A percentile compares a stretch with the other conserved stretches of the same genome.
These are phyloP conservation scores for Hypholoma sublateritium DNA, from an alignment of 768 basidiomycete genomes.

Conservation along the genomic window DNA sequence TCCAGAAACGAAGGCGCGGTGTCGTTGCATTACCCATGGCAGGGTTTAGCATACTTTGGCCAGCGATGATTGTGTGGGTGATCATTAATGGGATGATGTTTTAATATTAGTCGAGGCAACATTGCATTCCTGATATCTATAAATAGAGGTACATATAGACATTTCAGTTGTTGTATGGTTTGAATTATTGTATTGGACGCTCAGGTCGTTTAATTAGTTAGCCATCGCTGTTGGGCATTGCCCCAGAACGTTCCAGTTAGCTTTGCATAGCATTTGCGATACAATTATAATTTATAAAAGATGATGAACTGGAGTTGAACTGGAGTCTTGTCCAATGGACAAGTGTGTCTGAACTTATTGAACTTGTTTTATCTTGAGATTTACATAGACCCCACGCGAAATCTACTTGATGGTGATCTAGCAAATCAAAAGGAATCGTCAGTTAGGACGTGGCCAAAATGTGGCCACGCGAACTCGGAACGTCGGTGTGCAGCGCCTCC, in stretches of 20 bases:
- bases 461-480: neutral
- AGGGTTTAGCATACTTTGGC: conserved; percentile 36
- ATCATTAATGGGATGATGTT: conserved; percentile 38
- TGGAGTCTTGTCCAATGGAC: too few species aligned
- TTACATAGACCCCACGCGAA: too few species aligned
- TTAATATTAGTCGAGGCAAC: conserved; percentile 3
- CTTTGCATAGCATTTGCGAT: too few species aligned
- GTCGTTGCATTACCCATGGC: conserved; percentile 27
- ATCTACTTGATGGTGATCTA: neutral
- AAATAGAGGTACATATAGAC: neutral
- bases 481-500: neutral
- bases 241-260: too few species aligned
- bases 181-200: neutral
- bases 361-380: too few species aligned
- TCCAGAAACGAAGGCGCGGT: conserved; percentile 9
- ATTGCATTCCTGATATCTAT: neutral
- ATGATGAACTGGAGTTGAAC: too few species aligned
- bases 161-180: neutral
- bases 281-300: too few species aligned
- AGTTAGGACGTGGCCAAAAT: neutral
- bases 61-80: conserved; percentile 33
- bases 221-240: too few species aligned
- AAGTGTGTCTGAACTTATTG: too few species aligned
- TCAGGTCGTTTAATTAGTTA: too few species aligned
- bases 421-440: neutral